Evolutionary conservation across 768 basidiomycete species (phyloP), one percentile per base, ranked within the genome.

Genomic region (Psilocybe azurescens): DNA sequence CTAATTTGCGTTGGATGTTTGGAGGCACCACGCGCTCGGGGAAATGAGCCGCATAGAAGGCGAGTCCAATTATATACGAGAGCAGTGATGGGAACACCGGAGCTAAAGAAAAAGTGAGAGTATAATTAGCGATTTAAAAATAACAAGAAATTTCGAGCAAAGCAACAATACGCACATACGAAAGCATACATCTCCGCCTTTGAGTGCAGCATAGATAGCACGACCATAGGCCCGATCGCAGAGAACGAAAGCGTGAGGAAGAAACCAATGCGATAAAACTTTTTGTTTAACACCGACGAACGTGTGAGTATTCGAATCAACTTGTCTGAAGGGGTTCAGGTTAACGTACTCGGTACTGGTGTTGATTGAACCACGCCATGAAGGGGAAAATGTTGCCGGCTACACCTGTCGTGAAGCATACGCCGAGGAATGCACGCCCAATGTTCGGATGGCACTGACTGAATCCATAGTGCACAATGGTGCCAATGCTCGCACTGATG

Each of bases 331-430:
- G n/a, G n/a, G n/a, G 7, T 29, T 53, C 54, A 11, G 30, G 41
- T 41, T 18, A 48, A 72, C 86, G 59, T 69, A 93, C 94, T 74
- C 89, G 86, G 73, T 95, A 89, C 69, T 84, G 79, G 18, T 80
- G 75, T 67, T 89, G 78, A 71, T 97, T 95, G 75, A 98, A 98
- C 94, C 94, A 97, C 32, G 79, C 73, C 78, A 89, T 89, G 80
- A 97, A 97, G 20, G 95, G 94, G 59, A 94, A 83, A 38, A 90
- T 79, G 61, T 89, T 93, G 9, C 94, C 95, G 0, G 89, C 83
- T 5, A 91, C 68, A 5, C 91, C 95, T 36, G 86, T 89, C 48
- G 85, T 70, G 59, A 93, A 71, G 68, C 92, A 95, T n/a, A 90
- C 77, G 2, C 75, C 61, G 10, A 94, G 82, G 72, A 91, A 97